Percentiles rank a stretch among this genome's conserved stretches.
Conservation (phyloP, 2,329 filamentous ascomycete species). For the Macrophomina pseudophaseolina region DNA sequence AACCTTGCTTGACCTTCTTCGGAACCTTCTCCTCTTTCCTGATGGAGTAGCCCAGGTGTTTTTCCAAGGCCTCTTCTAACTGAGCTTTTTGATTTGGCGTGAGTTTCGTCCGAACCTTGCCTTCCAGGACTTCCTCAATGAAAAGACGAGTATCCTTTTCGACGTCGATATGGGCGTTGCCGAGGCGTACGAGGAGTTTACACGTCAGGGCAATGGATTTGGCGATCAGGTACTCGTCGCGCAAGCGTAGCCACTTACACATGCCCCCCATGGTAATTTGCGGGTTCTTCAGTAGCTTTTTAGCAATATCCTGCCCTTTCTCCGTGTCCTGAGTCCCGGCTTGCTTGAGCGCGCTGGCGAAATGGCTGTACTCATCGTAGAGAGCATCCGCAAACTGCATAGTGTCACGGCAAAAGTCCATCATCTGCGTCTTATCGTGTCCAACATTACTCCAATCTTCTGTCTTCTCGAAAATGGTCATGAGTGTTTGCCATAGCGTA, state of each 20-base stretch:
- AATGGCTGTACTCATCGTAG: slow-evolving; percentile 82
- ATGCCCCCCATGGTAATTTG: slow-evolving; percentile 69
- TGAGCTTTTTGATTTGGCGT: slow-evolving; percentile 84
- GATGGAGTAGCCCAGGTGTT: slow-evolving; percentile 48
- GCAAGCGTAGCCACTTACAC: slow-evolving; percentile 86
- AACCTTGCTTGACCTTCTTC: slow-evolving; percentile 32
- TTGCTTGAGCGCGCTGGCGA: slow-evolving; percentile 71
- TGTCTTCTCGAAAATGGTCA: slow-evolving; percentile 80
- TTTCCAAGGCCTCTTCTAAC: slow-evolving; percentile 67
- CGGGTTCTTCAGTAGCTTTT: slow-evolving; percentile 68
- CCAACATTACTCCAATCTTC: slow-evolving; percentile 77
- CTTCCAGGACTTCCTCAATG: slow-evolving; percentile 70
- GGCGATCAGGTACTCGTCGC: slow-evolving; percentile 82
- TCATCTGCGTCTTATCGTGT: slow-evolving; percentile 78
- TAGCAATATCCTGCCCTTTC: slow-evolving; percentile 47
- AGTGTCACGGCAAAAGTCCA: slow-evolving; percentile 89
- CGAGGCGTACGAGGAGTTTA: slow-evolving; percentile 82
- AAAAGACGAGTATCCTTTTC: slow-evolving; percentile 63
- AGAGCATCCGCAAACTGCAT: slow-evolving; percentile 92
- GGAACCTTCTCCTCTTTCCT: slow-evolving; percentile 37
- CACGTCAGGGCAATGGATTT: slow-evolving; percentile 82
- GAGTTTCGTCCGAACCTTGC: slow-evolving; percentile 76
- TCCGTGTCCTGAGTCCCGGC: slow-evolving; percentile 41
- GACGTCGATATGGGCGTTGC: slow-evolving; percentile 75
- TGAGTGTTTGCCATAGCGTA: slow-evolving; percentile 79